Evolutionary conservation across 2,329 filamentous ascomycete species (phyloP), one percentile per base, ranked within the genome.

Genomic region (Cadophora luteo-olivacea): DNA sequence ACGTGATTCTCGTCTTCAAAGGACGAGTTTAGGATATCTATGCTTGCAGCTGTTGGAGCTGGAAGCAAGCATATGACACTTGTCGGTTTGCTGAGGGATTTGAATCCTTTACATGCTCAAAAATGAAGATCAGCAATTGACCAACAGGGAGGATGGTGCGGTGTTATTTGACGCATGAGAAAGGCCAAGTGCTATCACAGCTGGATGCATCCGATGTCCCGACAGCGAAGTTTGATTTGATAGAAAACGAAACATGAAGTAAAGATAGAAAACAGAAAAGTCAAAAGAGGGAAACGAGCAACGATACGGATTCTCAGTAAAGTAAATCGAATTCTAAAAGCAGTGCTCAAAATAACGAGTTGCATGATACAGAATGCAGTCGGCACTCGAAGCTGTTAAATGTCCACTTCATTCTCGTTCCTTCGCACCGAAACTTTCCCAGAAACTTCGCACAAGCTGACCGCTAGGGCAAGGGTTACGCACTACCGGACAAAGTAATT

Each of bases 381-480:
- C 14, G 4, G 41, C 2, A 45, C 41, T 45, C 16, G 41, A 45
- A 19, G 41, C 11, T 19, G 41, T 49, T 7, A 49, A 49, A 49
- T 19, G 29, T 55, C 52, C 52, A 33, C 16, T 19, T 33, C 24
- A 25, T 55, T 33, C 52, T 33, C 52, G 29, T 9, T n/a, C 14
- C 29, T 33, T 49, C 45, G 45, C 45, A 49, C 45, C 19, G 45
- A 49, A 49, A 49, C 45, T 49, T 49, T 49, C 45, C 41, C 45
- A 49, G 45, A 22, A 49, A 49, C n/a, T 16, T 16, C 41, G 16
- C 41, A 45, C 41, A 45, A 45, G 51, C 51, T 54, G 29, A 58
- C 24, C 6, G n/a, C 33, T 38, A 38, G 55, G 33, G 32, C n/a
- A 24, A n/a, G 19, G 33, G n/a, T n/a, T 22, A n/a, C 55, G 55